A percentile compares a stretch with the other conserved stretches of the same genome.
These are phyloP conservation scores for Pisolithus sp. DNA, from an alignment of 768 basidiomycete species.

Conservation along the genomic window DNA sequence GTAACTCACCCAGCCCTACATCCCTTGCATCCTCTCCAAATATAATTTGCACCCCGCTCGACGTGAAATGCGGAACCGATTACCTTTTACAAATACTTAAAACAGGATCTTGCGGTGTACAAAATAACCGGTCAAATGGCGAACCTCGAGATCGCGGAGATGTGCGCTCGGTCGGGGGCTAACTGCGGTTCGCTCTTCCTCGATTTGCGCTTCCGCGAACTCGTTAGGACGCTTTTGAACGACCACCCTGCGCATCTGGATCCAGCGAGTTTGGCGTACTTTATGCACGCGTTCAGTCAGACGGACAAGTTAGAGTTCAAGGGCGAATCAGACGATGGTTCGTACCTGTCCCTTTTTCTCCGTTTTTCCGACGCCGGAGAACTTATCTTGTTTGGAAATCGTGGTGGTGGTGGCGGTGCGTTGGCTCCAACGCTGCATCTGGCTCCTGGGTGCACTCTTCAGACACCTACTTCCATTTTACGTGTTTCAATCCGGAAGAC, in stretches of 20 bases:
- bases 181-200: slow-evolving; percentile 86
- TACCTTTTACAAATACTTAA: slow-evolving; percentile 14
- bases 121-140: slow-evolving; percentile 77
- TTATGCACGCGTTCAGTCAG: slow-evolving; percentile 86
- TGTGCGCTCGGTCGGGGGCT: slow-evolving; percentile 80
- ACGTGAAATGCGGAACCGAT: not conserved
- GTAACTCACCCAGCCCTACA: not conserved
- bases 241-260: slow-evolving; percentile 86
- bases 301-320: slow-evolving; percentile 77
- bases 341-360: slow-evolving; percentile 11
- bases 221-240: slow-evolving; percentile 69
- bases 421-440: not conserved
- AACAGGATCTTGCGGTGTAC: slow-evolving; percentile 46
- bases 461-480: slow-evolving; percentile 86
- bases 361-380: not conserved
- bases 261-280: slow-evolving; percentile 73
- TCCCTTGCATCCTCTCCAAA: not conserved
- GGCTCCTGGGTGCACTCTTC: slow-evolving; percentile 1
- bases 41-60: not conserved
- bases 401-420: not conserved
- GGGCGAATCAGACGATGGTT: slow-evolving; percentile 73
- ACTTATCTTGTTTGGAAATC: not conserved
- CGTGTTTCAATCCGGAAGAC: slow-evolving; percentile 84
- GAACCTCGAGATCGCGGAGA: slow-evolving; percentile 86
- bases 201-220: slow-evolving; percentile 78